Evolutionary conservation across 2,329 filamentous ascomycete species (phyloP), one percentile per base, ranked within the genome.

Genomic region (Aureobasidium sp.): DNA sequence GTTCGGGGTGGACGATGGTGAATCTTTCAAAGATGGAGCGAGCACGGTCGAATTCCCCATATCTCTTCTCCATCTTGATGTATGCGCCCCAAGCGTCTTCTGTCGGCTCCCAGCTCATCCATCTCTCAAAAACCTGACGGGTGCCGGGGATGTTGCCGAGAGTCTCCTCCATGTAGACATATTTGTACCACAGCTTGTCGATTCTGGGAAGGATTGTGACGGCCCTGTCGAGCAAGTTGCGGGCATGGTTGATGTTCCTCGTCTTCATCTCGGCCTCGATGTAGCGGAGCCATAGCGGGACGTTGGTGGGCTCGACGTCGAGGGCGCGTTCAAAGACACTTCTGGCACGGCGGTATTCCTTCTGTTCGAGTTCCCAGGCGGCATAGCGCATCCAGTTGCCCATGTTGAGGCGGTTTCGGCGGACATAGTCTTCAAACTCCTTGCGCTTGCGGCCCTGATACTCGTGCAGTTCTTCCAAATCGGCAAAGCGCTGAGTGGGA

Each of bases 381-480:
- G 93, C 91, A 77, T 98, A 98, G 65, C 90, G 87, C 79, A 93
- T 89, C 93, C 93, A 98, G 71, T 97, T 97, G 76, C 95, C 95
- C 79, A 97, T 90, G 66, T 94, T 95, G 67, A 96, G 79, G 65
- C 91, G 77, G 67, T 97, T 97, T 59, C 93, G 86, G 59, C 90
- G 85, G 56, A 97, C 88, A 84, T 97, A 97, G 75, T 95, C 88
- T 72, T 98, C 93, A 63, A 95, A 98, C 65, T 95, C 93, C 70
- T 90, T 93, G 61, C 93, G 80, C 74, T 97, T 97, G 59, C 93
- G 83, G 52, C 90, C 91, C 71, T 98, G 93, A 71, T 88, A 95
- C 71, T 97, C 93, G 74, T 97, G 91, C 42, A 98, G 82, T 75
- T 98, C 93, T 74, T 98, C 93, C 63, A 98, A 81, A 64, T 98